phyloP scores from a whole-genome alignment of 2,329 filamentous ascomycete species.

The Hortaea sp. region DNA sequence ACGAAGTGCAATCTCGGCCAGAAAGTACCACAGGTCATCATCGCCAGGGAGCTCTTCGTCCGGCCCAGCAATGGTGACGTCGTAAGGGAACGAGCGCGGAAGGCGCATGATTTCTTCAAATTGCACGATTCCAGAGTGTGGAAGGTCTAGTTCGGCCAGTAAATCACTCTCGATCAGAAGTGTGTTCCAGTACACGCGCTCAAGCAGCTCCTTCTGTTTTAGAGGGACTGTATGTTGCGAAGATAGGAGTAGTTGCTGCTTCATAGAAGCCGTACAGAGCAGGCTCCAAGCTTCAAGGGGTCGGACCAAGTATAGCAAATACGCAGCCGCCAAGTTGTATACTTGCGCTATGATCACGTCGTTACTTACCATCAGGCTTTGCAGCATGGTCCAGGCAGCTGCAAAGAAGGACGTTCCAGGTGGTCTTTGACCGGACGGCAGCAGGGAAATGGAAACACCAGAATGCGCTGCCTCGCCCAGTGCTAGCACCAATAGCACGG shows the following conservation, averaged over 20 bases:
- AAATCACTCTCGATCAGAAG: slow-evolving; percentile 12
- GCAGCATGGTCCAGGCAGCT: slow-evolving; percentile 67
- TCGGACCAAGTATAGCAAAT: slow-evolving; percentile 71
- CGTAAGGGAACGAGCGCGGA: slow-evolving; percentile 63
- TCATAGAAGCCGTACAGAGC: slow-evolving; percentile 69
- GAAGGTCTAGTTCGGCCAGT: slow-evolving; percentile 46
- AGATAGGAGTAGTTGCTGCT: slow-evolving; percentile 68
- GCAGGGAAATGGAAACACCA: slow-evolving; percentile 60
- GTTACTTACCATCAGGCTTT: slow-evolving; percentile 69
- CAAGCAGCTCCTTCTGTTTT: slow-evolving; percentile 61
- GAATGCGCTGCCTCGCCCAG: slow-evolving; percentile 66
- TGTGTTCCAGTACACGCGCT: slow-evolving; percentile 72
- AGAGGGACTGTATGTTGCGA: slow-evolving; percentile 60
- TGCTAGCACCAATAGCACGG: slow-evolving; percentile 67
- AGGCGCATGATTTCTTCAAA: slow-evolving; percentile 73
- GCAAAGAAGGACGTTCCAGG: slow-evolving; percentile 72
- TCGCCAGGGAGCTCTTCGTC: slow-evolving; percentile 37
- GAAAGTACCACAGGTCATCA: slow-evolving; percentile 78
- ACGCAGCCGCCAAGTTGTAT: slow-evolving; percentile 69
- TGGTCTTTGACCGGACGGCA: slow-evolving; percentile 58
- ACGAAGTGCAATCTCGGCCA: slow-evolving; percentile 71
- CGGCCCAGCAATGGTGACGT: slow-evolving; percentile 45
- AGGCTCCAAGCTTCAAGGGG: slow-evolving; percentile 77
- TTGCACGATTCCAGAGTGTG: slow-evolving; percentile 72
- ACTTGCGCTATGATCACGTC: slow-evolving; percentile 71